These are phyloP conservation scores for Cladosporium austrohemisphaericum DNA, from an alignment of 2,329 filamentous ascomycete species.

Conservation along the genomic window DNA sequence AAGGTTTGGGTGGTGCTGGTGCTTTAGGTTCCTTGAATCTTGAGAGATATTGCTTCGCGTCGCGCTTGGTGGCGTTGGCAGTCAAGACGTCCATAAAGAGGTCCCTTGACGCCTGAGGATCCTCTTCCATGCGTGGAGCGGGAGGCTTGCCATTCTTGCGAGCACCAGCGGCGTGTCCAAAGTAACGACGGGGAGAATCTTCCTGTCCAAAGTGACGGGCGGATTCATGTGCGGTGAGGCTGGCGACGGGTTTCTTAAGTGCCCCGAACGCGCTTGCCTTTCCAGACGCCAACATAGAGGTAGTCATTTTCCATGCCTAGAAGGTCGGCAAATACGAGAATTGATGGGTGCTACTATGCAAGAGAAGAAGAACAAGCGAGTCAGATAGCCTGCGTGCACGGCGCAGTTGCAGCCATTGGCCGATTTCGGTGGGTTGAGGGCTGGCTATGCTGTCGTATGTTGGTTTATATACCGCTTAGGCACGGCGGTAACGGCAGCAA, in stretches of 20 bases:
- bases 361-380: neutral
- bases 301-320: conserved; percentile 34
- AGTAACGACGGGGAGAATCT: conserved; percentile 9
- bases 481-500: too few species aligned
- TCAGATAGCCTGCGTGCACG: conserved; percentile 1
- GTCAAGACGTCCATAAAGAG: conserved; percentile 83
- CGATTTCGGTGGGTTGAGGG: neutral
- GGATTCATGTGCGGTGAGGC: conserved; percentile 8
- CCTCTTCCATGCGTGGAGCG: conserved; percentile 20
- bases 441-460: too few species aligned
- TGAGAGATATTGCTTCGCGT: conserved; percentile 86
- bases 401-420: conserved; percentile 8
- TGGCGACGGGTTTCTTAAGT: conserved; percentile 8
- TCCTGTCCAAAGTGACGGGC: conserved; percentile 5
- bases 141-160: conserved; percentile 22
- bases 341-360: neutral
- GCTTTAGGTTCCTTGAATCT: conserved; percentile 62
- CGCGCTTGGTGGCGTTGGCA: conserved; percentile 85
- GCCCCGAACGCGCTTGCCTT: conserved; percentile 31
- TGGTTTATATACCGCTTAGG: too few species aligned
- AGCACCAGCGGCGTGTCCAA: conserved; percentile 9
- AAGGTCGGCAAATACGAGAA: neutral
- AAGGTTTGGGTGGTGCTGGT: conserved; percentile 32
- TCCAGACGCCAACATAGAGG: conserved; percentile 34
- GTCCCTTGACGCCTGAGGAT: conserved; percentile 46